phyloP scores from a whole-genome alignment of 768 basidiomycete genomes.

The Mrakia blollopis region DNA sequence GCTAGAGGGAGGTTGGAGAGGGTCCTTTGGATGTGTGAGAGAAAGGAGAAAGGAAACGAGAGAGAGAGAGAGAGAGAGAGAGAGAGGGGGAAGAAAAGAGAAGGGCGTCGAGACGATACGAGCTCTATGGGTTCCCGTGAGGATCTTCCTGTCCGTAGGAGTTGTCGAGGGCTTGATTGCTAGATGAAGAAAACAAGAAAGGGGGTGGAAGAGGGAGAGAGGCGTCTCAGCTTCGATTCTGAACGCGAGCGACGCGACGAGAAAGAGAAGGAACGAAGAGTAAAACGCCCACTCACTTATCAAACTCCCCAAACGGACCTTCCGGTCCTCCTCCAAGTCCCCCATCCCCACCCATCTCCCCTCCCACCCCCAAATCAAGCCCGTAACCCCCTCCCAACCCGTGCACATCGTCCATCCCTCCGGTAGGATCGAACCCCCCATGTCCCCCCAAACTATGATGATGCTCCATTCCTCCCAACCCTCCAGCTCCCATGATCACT shows the following conservation, averaged over 20 bases:
- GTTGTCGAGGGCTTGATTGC: neutral
- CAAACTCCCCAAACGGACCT: slow-evolving; percentile 6
- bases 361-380: neutral
- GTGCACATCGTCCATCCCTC: neutral
- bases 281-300: no score
- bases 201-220: neutral
- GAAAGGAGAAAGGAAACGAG: neutral
- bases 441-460: neutral
- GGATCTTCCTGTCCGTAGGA: neutral
- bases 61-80: neutral
- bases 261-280: no score
- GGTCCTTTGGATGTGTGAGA: no score
- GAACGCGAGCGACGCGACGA: neutral
- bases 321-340: neutral
- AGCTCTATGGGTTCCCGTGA: neutral
- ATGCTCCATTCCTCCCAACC: neutral
- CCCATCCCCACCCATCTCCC: neutral
- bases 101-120: neutral
- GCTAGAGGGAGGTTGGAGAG: no score
- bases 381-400: neutral
- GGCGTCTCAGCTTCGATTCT: neutral
- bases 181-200: neutral
- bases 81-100: neutral
- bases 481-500: neutral
- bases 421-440: neutral